Percentiles rank a stretch among this genome's conserved stretches.
phyloP scores from a whole-genome alignment of 2,329 filamentous ascomycete genomes.

The Aquanectria penicillioides region DNA sequence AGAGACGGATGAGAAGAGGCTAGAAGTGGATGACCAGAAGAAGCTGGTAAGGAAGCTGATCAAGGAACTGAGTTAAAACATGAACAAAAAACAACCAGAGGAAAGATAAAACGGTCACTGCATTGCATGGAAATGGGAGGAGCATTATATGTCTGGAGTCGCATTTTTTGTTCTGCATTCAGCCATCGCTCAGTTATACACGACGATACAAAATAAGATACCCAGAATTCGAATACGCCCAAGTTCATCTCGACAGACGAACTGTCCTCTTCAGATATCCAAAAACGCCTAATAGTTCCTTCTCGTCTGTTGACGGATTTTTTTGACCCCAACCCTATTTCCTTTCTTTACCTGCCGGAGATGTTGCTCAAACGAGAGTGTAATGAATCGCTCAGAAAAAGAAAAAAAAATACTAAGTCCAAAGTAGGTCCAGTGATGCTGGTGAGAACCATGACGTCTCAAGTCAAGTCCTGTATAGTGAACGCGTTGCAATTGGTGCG shows the following conservation, averaged over 20 bases:
- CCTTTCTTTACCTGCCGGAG: constrained; percentile 30
- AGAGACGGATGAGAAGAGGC: constrained; percentile 76
- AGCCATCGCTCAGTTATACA: constrained; percentile 32
- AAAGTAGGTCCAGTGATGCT: constrained; percentile 8
- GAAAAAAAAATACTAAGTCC: not conserved
- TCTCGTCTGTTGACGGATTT: constrained; percentile 23
- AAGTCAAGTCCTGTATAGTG: too few species aligned
- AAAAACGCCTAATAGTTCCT: constrained; percentile 33
- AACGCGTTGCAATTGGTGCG: too few species aligned
- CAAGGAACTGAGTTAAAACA: constrained; percentile 62
- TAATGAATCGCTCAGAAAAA: constrained; percentile 30
- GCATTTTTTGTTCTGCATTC: constrained; percentile 34
- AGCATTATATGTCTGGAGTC: constrained; percentile 24
- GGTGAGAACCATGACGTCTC: too few species aligned
- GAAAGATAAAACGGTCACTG: not conserved
- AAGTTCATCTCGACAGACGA: constrained; percentile 31
- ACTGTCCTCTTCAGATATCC: constrained; percentile 23
- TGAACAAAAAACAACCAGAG: not conserved
- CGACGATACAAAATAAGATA: constrained; percentile 39
- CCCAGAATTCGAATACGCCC: constrained; percentile 35
- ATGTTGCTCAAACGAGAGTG: constrained; percentile 35
- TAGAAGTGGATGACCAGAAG: constrained; percentile 74
- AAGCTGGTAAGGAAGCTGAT: constrained; percentile 74
- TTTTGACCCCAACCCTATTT: constrained; percentile 24
- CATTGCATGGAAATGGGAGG: not conserved